These are phyloP conservation scores for Salvia sclarea DNA, from an alignment of 305 asterid species.

Conservation along the genomic window DNA sequence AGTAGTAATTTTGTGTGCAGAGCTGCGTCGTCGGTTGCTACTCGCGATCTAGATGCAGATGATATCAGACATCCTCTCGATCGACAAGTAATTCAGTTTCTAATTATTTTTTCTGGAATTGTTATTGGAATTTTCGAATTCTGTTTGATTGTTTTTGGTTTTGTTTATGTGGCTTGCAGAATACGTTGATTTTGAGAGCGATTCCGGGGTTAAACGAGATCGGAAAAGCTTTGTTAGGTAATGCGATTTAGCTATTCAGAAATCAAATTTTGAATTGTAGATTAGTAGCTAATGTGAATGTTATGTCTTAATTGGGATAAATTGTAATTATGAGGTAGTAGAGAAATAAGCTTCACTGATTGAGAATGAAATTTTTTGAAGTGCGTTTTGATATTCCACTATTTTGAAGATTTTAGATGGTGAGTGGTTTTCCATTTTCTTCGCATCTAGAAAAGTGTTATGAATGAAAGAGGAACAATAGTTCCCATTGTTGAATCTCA, in stretches of 20 bases:
- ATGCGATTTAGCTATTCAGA: slow-evolving; percentile 13
- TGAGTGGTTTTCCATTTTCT: neutral
- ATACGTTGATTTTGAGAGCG: slow-evolving; percentile 85
- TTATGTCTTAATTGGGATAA: slow-evolving; percentile 7
- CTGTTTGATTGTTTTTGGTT: neutral
- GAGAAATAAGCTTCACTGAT: neutral
- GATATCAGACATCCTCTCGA: slow-evolving; percentile 94
- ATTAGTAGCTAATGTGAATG: neutral
- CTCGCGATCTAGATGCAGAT: slow-evolving; percentile 83
- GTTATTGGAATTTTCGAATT: neutral
- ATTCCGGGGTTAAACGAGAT: slow-evolving; percentile 83
- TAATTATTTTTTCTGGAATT: neutral
- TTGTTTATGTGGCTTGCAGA: slow-evolving; percentile 47
- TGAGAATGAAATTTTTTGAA: neutral
- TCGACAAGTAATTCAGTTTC: slow-evolving; percentile 61
- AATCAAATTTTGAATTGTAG: slow-evolving; percentile 6
- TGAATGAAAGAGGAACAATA: neutral
- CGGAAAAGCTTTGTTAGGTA: slow-evolving; percentile 87
- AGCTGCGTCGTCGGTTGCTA: slow-evolving; percentile 55
- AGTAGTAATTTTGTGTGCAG: slow-evolving; percentile 37
- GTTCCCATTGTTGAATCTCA: neutral
- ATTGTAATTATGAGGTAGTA: neutral
- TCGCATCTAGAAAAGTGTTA: neutral
- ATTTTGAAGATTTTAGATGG: neutral
- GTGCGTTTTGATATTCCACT: neutral